phyloP scores from a whole-genome alignment of 768 basidiomycete genomes.

The Boletus rubropictus region DNA sequence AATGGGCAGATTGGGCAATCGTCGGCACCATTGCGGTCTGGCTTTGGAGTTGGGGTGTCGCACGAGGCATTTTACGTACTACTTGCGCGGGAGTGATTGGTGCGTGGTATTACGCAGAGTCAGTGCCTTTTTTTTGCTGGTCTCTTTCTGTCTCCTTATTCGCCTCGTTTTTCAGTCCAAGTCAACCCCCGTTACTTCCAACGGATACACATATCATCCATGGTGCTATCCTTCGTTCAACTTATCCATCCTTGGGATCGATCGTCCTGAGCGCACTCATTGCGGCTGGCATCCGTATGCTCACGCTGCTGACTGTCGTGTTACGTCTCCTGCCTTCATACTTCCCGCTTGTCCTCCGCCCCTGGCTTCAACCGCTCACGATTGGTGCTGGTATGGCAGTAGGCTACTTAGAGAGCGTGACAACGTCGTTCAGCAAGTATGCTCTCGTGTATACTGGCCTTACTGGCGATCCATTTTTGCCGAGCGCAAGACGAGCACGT shows the following conservation, averaged over 20 bases:
- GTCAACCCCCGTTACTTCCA: conserved; percentile 36
- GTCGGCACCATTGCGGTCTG: conserved; percentile 46
- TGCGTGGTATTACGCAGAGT: conserved; percentile 84
- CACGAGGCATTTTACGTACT: conserved; percentile 71
- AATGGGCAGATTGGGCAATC: conserved; percentile 75
- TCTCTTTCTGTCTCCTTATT: conserved; percentile 1
- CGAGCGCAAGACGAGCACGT: conserved; percentile 50
- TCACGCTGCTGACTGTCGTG: conserved; percentile 44
- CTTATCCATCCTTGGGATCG: conserved; percentile 76
- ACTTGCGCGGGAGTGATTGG: conserved; percentile 80
- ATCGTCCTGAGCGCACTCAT: conserved; percentile 73
- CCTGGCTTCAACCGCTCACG: conserved; percentile 38
- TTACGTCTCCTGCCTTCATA: conserved; percentile 53
- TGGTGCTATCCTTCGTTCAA: conserved; percentile 71
- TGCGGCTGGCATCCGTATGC: conserved; percentile 61
- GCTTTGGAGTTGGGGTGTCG: conserved; percentile 76
- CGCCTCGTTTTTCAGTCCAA: conserved; percentile 16
- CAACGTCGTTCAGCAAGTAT: conserved; percentile 53
- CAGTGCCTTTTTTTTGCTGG: conserved; percentile 17
- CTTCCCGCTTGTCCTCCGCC: conserved; percentile 39
- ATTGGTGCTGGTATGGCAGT: conserved; percentile 35
- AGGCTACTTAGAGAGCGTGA: conserved; percentile 40
- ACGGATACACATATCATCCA: conserved; percentile 69
- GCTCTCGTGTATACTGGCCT: conserved; percentile 71
- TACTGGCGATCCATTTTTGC: conserved; percentile 66